Conservation (phyloP, 164 flowering plant species). For the Sextonia rubra region DNA sequence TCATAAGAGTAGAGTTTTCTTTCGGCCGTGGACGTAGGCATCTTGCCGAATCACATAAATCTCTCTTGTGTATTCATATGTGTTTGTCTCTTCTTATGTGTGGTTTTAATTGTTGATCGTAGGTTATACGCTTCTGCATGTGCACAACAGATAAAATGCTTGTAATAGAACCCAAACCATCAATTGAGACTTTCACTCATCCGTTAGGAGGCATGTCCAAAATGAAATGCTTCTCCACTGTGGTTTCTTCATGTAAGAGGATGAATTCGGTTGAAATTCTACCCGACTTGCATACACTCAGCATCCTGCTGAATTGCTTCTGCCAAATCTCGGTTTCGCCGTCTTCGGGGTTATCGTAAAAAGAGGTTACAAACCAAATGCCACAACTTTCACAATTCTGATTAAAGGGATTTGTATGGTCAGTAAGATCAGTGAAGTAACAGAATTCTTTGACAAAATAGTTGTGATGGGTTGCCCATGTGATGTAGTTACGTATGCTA, state of each 20-base stretch:
- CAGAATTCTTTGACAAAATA: not conserved
- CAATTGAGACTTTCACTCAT: slow-evolving; percentile 3
- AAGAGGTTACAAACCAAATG: slow-evolving; percentile 5
- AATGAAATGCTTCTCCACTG: not conserved
- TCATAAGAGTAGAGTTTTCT: too few species aligned
- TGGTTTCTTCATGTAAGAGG: slow-evolving; percentile 10
- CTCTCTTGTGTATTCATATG: too few species aligned
- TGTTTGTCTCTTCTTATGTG: too few species aligned
- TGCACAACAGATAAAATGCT: too few species aligned
- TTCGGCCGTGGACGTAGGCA: too few species aligned
- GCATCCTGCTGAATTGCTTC: slow-evolving; percentile 16
- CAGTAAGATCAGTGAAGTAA: not conserved
- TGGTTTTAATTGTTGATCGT: too few species aligned
- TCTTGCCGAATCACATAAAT: too few species aligned
- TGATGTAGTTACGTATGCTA: not conserved
- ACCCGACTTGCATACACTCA: slow-evolving; percentile 9
- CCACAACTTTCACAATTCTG: slow-evolving; percentile 5
- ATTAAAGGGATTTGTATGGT: slow-evolving; percentile 9
- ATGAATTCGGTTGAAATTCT: slow-evolving; percentile 5
- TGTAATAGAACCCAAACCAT: slow-evolving; percentile 9
- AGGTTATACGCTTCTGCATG: too few species aligned
- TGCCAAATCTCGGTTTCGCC: slow-evolving; percentile 17
- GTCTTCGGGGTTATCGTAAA: slow-evolving; percentile 14
- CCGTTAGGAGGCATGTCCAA: slow-evolving; percentile 6
- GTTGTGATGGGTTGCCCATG: not conserved